Evolutionary conservation across 148 eudicot species (phyloP), one percentile per base, ranked within the genome.

Genomic region (Arbutus unedo): DNA sequence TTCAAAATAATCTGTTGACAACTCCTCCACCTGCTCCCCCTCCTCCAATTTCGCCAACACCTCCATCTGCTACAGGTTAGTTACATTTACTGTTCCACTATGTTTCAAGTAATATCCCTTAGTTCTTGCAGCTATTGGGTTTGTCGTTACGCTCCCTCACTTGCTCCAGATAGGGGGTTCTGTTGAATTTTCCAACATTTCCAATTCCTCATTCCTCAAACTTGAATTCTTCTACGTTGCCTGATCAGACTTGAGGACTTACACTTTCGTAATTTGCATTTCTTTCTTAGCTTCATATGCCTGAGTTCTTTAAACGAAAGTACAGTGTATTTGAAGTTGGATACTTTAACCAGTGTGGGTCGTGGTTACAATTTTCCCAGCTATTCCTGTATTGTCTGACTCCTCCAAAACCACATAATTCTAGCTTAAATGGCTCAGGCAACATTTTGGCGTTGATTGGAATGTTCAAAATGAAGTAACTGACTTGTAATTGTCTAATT

Each of bases 21-120:
- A 16, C 5, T 49, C 82, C 88, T 59, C 87, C 89, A 45, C 74
- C 44, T 76, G 48, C 90, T 81, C 88, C 92, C 70, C 85, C 88
- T 43, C 81, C 89, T 80, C 90, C 93, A 74, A 9, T 88, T 81
- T 18, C 68, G 16, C 89, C 83, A 77, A 0, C 87, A 10, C n/a
- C 92, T 0, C 77, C 92, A 79, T 60, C 88, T 83, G 19, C 86
- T 72, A 73, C 88, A 90, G 95, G 98, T 89, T 73, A 74, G 78
- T n/a, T 78, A 2, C 50, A 78, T 43, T 43, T 55, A 38, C 45
- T 78, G 79, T 77, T 77, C 38, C 38, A 8, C 14, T 64, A 21
- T 8, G 15, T 55, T 55, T 31, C 19, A 10, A 5, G 56, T 14
- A 4, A 2, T 31, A 31, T 25, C 8, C 47, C 60, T 45, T 19